Evolutionary conservation across 768 basidiomycete genomes (phyloP), one percentile per base, ranked within the genome.

Genomic region (Mycena leptocephala): DNA sequence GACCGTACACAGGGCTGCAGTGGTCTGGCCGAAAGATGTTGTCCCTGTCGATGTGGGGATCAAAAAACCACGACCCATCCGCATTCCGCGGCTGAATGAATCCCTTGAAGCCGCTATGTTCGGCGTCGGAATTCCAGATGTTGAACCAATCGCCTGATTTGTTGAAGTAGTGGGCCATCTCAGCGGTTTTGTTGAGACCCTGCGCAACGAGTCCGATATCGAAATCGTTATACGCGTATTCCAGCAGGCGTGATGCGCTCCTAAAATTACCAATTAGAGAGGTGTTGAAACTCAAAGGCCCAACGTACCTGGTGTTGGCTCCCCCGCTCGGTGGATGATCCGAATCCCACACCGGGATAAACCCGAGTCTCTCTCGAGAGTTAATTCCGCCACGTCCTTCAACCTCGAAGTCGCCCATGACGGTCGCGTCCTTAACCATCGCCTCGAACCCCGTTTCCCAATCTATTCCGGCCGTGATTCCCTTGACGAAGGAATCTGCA

Each of bases 401-500:
- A 13, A 77, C 68, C n/a, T 48, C 55, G 22, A 74, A 77, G 59
- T 77, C 76, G 11, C 76, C 76, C 76, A 37, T 33, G 18, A 61
- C 55, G 13, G 72, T 71, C 62, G 76, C 76, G 41, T 77, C 76
- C 43, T 74, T 63, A 37, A 80, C 37, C 77, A 82, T 80, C 41
- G 82, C 82, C 55, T 65, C 76, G n/a, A 73, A 76, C 0, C 82
- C 82, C 8, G 59, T 62, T n/a, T 77, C 39, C 82, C 82, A 82
- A 68, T 82, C 76, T 59, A 82, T 82, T 18, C 81, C 81, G 20
- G 55, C 71, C 26, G 33, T 75, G 62, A 82, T 78, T 13, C 78
- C 79, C 74, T 82, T 82, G 55, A 78, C 70, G 63, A 56, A 82
- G 6, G 82, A 81, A 51, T 82, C 82, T 6, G 79, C 76, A 6